phyloP scores from a whole-genome alignment of 441 rosid species.

The Croton setiger region DNA sequence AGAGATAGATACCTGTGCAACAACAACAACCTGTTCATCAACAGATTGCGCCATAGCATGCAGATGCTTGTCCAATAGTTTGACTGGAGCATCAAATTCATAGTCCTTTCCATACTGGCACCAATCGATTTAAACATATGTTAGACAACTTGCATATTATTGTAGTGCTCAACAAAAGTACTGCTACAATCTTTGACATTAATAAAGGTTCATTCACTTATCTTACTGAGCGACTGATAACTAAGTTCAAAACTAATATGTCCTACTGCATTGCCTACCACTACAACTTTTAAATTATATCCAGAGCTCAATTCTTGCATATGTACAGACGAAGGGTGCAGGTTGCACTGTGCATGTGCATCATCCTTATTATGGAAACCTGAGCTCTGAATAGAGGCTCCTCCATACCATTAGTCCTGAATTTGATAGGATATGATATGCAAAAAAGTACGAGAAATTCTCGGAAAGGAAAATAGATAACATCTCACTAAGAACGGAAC shows the following conservation, averaged over 20 bases:
- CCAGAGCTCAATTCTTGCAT: not conserved
- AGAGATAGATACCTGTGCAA: slow-evolving; percentile 63
- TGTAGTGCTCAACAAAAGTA: not conserved
- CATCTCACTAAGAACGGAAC: not conserved
- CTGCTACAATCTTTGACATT: not conserved
- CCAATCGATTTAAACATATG: not conserved
- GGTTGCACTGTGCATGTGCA: not conserved
- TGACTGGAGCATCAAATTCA: slow-evolving; percentile 87
- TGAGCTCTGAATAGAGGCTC: not conserved
- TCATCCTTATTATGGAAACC: not conserved
- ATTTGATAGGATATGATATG: not conserved
- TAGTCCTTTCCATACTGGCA: slow-evolving; percentile 89
- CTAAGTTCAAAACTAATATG: not conserved
- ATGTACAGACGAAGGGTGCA: not conserved
- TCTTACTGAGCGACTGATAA: not conserved
- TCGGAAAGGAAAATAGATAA: not conserved
- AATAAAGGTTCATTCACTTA: not conserved
- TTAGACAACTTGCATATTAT: not conserved
- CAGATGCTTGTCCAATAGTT: slow-evolving; percentile 79
- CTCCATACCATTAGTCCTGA: not conserved
- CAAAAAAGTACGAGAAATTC: not conserved
- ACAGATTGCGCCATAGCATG: slow-evolving; percentile 75
- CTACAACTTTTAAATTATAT: not conserved
- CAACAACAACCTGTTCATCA: slow-evolving; percentile 86
- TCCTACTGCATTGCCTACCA: not conserved